These are phyloP conservation scores for Streptanthus diversifolius DNA, from an alignment of 345 rosid genomes.

Conservation along the genomic window DNA sequence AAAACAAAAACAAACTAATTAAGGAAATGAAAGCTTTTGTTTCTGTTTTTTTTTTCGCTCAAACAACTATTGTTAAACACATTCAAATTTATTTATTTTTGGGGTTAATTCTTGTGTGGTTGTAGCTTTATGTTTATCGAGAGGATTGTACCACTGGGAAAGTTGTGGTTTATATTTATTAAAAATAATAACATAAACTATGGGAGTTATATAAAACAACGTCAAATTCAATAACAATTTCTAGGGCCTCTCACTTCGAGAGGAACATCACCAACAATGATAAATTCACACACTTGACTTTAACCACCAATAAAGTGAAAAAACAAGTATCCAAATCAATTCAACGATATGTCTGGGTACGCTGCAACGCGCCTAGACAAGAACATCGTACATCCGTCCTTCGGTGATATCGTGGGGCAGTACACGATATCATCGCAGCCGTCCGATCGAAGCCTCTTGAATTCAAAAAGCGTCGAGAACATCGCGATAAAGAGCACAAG, in stretches of 20 bases:
- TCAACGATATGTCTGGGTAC: conserved; percentile 32
- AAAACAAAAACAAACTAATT: too few species aligned
- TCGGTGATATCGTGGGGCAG: conserved; percentile 75
- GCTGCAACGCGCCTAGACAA: conserved; percentile 47
- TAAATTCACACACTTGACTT: background rate
- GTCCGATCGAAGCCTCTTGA: conserved; percentile 48
- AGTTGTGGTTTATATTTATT: background rate
- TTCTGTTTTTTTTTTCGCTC: too few species aligned
- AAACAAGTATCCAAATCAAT: conserved; percentile 5
- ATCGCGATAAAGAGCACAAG: conserved; percentile 74
- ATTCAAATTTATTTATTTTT: too few species aligned
- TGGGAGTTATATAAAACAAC: background rate
- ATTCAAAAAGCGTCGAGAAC: conserved; percentile 54
- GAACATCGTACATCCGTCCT: conserved; percentile 70
- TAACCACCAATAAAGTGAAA: background rate
- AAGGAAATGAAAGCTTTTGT: too few species aligned
- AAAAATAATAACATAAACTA: background rate
- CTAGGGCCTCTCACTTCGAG: background rate
- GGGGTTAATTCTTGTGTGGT: too few species aligned
- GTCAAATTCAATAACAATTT: background rate
- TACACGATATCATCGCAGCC: conserved; percentile 74
- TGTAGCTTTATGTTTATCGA: too few species aligned
- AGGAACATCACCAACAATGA: background rate
- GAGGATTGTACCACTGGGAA: too few species aligned
- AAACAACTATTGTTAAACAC: too few species aligned